Evolutionary conservation across 129 eudicot species (phyloP), one percentile per base, ranked within the genome.

Genomic region (Lonicera japonica): DNA sequence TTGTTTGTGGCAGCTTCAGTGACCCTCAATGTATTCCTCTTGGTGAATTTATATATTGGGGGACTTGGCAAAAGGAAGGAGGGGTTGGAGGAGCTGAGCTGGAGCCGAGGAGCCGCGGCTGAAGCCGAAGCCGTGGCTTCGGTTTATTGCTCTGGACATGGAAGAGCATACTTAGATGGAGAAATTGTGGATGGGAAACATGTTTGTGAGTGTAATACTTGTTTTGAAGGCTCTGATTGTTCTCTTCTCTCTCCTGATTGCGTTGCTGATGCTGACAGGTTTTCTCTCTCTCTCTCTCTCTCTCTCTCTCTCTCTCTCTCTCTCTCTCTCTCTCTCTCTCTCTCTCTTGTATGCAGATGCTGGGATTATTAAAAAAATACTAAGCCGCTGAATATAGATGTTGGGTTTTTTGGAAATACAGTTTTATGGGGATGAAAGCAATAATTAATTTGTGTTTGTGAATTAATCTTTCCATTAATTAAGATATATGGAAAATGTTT

Each of bases 91-190:
- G 5, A 50, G 54, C 68, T 80, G 68, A 83, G 78, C 56, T 88
- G 92, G 92, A 84, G 64, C 40, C 16, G 43, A 64, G 59, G 25
- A 25, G 94, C 94, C 2, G 88, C 96, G 0, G 82, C 62, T 5
- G 86, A 88, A 57, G 96, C 96, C 5, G 96, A 84, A 68, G 80
- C 72, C 0, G 94, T 81, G 39, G 96, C 90, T 3, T 61, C 82
- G 10, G 48, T 80, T 16, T 46, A 81, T 1, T 89, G 96, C 47
- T 85, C 95, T 0, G 95, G 88, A 8, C 95, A 85, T 69, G 96
- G 96, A 18, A 62, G 80, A 56, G 95, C 95, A 23, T 89, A 74
- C 66, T 54, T 85, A 41, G 96, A 89, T 62, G 85, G 95, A 10
- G 11, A 55, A 2, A 14, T 67, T 58, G 22, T 58, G 24, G 81